Base-by-base conservation (phyloP, 2,329 filamentous ascomycete species). In the Colletotrichum sp. region DNA sequence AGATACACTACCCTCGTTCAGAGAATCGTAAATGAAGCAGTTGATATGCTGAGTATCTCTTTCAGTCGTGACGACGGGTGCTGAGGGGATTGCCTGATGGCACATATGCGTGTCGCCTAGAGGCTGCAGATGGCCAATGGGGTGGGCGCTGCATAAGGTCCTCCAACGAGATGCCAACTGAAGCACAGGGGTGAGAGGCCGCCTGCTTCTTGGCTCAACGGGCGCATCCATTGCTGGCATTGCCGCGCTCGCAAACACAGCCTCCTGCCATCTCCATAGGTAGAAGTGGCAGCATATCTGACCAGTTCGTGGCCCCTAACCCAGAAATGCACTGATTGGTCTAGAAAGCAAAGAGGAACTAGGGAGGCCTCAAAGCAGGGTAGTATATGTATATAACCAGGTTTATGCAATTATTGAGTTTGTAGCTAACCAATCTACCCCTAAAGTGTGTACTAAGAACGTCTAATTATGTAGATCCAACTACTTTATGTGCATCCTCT, bases 401-500 rank as follows among this genome's bases (percentile, higher is more conserved):
- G 5, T 36, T 24, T 30, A 30, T 28, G 21, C 15, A 28, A 44
- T 13, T 60, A 59, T 44, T 5, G 16, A 16, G n/a, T 5, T 36
- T 8, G 3, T 18, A 36, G 13, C 21, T 13, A 39, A 8, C n/a
- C 10, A 6, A 3, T 74, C 15, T 44, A 57, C 12, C 15, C 36
- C 18, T 30, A n/a, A 15, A 21, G 10, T 36, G 16, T 65, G 34
- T 60, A 66, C n/a, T 10, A 69, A 70, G 32, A 26, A 15, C 2
- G 2, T 65, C 26, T 64, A 57, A 39, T 64, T 64, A 44, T 57
- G 32, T 44, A 57, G 2, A 10, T 64, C 7, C 24, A 21, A 34
- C 15, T 32, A 18, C 57, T 52, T 21, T 62, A 55, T 71, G 15
- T 74, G 62, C 60, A 67, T n/a, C 52, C 15, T 28, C 16, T 28